Evolutionary conservation across 768 basidiomycete genomes (phyloP), one percentile per base, ranked within the genome.

Genomic region (Tricholoma bakamatsutake): DNA sequence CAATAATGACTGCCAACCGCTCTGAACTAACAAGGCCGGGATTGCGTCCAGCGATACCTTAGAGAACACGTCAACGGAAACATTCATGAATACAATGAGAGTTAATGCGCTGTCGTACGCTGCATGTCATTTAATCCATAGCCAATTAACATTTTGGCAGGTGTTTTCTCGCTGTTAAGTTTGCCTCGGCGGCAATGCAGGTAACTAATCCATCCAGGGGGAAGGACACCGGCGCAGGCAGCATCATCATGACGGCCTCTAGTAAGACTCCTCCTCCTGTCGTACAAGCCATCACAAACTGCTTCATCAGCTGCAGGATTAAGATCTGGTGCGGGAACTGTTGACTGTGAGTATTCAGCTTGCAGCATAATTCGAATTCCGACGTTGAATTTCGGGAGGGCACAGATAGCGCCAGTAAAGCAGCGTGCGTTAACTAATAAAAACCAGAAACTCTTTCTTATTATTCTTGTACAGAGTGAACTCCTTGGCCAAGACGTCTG

Each of bases 341-440:
- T 87, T 47, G 90, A 95, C 60, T 95, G 90, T 92, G 64, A 74
- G 88, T 59, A 8, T 21, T 48, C 3, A n/a, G 15, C 17, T 34
- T 39, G 7, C 3, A 18, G 9, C 5, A 5, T 37, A 12, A n/a
- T 15, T 24, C 42, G 31, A 18, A 52, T 49, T 39, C 17, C 31
- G 2, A 58, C 27, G 56, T 43, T 48, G 53, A 35, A 37, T 28
- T 17, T 42, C 12, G 12, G 21, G 30, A 15, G 33, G 57, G 49
- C 43, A 53, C 68, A 88, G 93, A 96, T 63, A 93, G 91, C 62
- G 93, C 93, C 51, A 90, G 89, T 62, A 97, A 97, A 76, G 90
- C 93, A 31, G 92, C 92, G 92, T 93, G 65, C 72, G 86, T 74
- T 11, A 15, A 56, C 55, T 50, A 27, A 15, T 35, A 8, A 50